phyloP scores from a whole-genome alignment of 2,329 filamentous ascomycete species.

The Fusarium irregulare region DNA sequence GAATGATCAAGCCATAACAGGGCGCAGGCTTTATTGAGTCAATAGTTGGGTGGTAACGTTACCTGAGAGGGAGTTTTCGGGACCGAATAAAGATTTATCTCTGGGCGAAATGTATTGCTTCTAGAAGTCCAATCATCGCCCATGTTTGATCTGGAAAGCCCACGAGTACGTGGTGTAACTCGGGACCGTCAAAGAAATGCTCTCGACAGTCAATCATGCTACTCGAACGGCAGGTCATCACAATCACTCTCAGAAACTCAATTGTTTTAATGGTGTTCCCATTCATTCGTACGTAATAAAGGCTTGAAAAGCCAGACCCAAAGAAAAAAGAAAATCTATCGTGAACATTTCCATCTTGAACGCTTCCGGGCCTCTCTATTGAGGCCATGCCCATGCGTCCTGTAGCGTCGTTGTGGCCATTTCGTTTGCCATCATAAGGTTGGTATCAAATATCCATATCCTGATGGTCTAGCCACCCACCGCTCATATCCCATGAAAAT shows the following conservation, averaged over 20 bases:
- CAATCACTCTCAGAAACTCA: background rate
- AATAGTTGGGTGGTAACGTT: background rate
- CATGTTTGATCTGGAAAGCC: too few species aligned
- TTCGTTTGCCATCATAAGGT: slow-evolving; percentile 35
- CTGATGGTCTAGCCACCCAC: slow-evolving; percentile 44
- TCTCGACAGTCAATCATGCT: background rate
- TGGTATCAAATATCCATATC: slow-evolving; percentile 44
- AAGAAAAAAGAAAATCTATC: slow-evolving; percentile 51
- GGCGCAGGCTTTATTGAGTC: background rate
- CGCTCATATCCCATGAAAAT: slow-evolving; percentile 48
- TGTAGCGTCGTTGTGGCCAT: slow-evolving; percentile 44
- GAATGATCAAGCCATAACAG: background rate
- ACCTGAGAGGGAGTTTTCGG: background rate
- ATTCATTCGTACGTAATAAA: slow-evolving; percentile 45
- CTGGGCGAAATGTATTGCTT: background rate
- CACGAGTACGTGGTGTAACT: too few species aligned
- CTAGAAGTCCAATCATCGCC: background rate
- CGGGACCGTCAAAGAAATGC: background rate
- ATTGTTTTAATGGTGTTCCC: slow-evolving; percentile 14
- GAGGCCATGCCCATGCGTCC: slow-evolving; percentile 47
- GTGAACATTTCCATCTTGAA: slow-evolving; percentile 48
- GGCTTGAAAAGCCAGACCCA: slow-evolving; percentile 39
- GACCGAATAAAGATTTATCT: background rate
- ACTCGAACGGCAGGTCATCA: background rate
- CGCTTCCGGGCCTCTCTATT: slow-evolving; percentile 47